phyloP scores from a whole-genome alignment of 2,329 filamentous ascomycete genomes.

The Beauveria scarabaeidicola region DNA sequence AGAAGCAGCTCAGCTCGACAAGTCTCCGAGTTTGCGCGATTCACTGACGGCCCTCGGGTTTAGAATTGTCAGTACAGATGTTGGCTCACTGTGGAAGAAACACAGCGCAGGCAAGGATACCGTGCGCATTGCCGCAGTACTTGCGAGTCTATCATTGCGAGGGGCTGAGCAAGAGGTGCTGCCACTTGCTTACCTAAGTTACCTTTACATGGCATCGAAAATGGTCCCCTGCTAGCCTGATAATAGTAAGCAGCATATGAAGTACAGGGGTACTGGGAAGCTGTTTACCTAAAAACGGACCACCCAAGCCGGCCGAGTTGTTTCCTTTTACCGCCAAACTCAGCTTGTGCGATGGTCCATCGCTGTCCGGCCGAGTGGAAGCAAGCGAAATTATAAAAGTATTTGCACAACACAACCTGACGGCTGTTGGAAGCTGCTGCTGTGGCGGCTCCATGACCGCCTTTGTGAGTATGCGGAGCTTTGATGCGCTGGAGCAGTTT shows the following conservation, averaged over 20 bases:
- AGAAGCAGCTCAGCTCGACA: background rate
- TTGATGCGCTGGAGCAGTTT: background rate
- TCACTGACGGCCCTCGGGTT: slow-evolving; percentile 1
- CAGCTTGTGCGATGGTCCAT: background rate
- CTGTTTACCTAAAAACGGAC: background rate
- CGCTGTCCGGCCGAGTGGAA: background rate
- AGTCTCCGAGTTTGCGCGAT: background rate
- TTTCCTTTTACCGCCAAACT: slow-evolving; percentile 1
- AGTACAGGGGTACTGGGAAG: background rate
- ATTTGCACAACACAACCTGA: background rate
- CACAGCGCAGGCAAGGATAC: slow-evolving; percentile 5
- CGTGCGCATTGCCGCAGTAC: background rate
- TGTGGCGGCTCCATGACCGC: background rate
- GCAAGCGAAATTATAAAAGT: background rate
- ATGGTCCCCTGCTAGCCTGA: background rate
- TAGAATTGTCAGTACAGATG: background rate
- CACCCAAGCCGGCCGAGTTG: background rate
- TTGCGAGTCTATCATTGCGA: background rate
- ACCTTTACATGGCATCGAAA: background rate
- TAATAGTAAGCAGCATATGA: background rate
- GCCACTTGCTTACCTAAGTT: too few species aligned
- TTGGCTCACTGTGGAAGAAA: background rate
- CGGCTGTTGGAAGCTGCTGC: background rate
- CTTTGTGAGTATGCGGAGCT: background rate
- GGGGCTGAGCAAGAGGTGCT: background rate